A percentile compares a stretch with the other conserved stretches of the same genome.
phyloP scores from a whole-genome alignment of 345 rosid species.

The Salix arbutifolia region DNA sequence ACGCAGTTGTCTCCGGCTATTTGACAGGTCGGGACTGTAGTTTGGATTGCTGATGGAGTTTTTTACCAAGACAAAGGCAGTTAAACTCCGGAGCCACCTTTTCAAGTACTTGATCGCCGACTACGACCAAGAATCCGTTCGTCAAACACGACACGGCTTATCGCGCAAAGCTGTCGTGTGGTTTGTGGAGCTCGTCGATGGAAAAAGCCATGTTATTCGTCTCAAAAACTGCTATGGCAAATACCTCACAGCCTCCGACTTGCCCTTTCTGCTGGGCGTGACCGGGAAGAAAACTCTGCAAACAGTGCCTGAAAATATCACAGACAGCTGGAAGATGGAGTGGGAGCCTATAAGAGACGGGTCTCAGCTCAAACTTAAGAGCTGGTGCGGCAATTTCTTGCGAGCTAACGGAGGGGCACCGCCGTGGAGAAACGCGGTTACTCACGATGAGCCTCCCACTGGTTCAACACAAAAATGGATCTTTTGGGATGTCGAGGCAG shows the following conservation, averaged over 20 bases:
- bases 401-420: slow-evolving; percentile 84
- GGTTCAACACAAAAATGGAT: slow-evolving; percentile 63
- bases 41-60: slow-evolving; percentile 49
- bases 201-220: slow-evolving; percentile 38
- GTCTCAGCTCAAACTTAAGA: slow-evolving; percentile 51
- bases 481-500: slow-evolving; percentile 69
- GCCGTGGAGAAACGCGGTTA: slow-evolving; percentile 89
- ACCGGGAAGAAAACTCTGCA: slow-evolving; percentile 71
- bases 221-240: slow-evolving; percentile 56
- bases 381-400: slow-evolving; percentile 68
- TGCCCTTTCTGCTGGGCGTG: slow-evolving; percentile 73
- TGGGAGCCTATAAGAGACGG: slow-evolving; percentile 56
- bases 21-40: neutral
- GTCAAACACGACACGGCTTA: slow-evolving; percentile 68
- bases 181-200: slow-evolving; percentile 62
- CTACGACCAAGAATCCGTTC: slow-evolving; percentile 55
- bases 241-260: slow-evolving; percentile 72
- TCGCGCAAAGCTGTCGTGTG: slow-evolving; percentile 56
- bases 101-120: slow-evolving; percentile 77
- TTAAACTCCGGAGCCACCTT: slow-evolving; percentile 78
- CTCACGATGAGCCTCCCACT: slow-evolving; percentile 72
- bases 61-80: slow-evolving; percentile 53
- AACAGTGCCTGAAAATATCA: slow-evolving; percentile 25
- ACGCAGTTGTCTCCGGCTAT: neutral
- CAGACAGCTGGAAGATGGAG: slow-evolving; percentile 4